Conservation (phyloP, 768 basidiomycete genomes). For the Tricholoma bakamatsutake region DNA sequence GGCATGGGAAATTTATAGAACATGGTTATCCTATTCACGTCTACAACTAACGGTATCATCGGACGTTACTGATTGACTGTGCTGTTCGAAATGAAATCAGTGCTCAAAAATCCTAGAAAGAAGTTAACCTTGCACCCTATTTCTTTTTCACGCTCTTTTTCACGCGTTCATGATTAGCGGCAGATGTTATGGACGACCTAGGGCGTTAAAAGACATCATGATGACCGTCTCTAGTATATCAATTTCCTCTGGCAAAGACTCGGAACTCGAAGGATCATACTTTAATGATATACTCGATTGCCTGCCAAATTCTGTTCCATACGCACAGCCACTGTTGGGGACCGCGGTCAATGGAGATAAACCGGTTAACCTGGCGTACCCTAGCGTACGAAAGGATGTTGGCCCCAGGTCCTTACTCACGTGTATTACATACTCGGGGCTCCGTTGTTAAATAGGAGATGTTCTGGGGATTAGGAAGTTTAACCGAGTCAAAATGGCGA, state of each 20-base stretch:
- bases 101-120: slow-evolving; percentile 7
- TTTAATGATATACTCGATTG: not conserved
- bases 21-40: slow-evolving; percentile 37
- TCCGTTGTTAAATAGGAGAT: slow-evolving; percentile 4
- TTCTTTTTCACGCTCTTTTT: not conserved
- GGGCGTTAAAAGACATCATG: slow-evolving; percentile 62
- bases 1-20: slow-evolving; percentile 76
- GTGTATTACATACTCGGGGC: slow-evolving; percentile 7
- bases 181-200: slow-evolving; percentile 69
- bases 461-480: not conserved
- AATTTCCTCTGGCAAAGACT: not conserved
- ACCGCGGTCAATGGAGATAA: not conserved
- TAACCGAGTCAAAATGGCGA: slow-evolving; percentile 4
- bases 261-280: not conserved
- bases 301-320: not conserved
- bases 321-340: not conserved
- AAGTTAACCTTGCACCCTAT: slow-evolving; percentile 5
- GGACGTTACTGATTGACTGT: slow-evolving; percentile 42
- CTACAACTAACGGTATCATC: slow-evolving; percentile 35
- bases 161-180: slow-evolving; percentile 30
- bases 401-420: not conserved
- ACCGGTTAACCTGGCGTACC: not conserved
- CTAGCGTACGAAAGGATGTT: not conserved
- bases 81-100: not conserved
- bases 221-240: slow-evolving; percentile 35